phyloP scores from a whole-genome alignment of 1,284 basidiomycete genomes.

The Fomitopsis betulina region DNA sequence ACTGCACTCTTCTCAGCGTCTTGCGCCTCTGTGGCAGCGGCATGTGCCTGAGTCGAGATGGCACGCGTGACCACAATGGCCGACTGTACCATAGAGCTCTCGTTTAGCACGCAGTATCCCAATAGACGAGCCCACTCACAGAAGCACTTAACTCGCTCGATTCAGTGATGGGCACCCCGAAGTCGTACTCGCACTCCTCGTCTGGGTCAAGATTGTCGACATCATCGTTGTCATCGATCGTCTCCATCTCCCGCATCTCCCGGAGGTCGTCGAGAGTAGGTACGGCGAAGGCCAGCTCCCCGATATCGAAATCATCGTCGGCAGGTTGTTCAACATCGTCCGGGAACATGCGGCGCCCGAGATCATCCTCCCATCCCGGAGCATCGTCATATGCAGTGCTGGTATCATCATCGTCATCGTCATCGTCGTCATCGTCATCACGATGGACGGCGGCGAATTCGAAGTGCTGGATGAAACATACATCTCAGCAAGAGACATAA shows the following conservation, averaged over 20 bases:
- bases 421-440: conserved; percentile 23
- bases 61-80: not conserved
- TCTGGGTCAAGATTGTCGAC: conserved; percentile 19
- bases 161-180: not conserved
- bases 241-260: conserved; percentile 17
- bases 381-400: conserved; percentile 5
- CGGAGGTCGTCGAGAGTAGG: conserved; percentile 1
- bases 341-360: conserved; percentile 18
- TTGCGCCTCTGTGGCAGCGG: not conserved
- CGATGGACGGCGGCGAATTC: conserved; percentile 25
- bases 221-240: too few species aligned
- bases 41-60: not conserved
- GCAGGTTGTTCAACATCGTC: conserved; percentile 16
- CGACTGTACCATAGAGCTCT: not conserved
- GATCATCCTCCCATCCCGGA: conserved; percentile 26
- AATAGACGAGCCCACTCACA: not conserved
- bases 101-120: not conserved
- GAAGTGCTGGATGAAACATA: conserved; percentile 19
- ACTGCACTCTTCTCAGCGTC: not conserved
- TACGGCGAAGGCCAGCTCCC: conserved; percentile 2
- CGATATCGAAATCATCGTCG: conserved; percentile 4
- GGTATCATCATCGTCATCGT: conserved; percentile 14
- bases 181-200: conserved; percentile 12
- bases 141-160: not conserved
- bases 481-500: not conserved